These are phyloP conservation scores for Diaporthe helianthi DNA, from an alignment of 2,329 filamentous ascomycete species.

Conservation along the genomic window DNA sequence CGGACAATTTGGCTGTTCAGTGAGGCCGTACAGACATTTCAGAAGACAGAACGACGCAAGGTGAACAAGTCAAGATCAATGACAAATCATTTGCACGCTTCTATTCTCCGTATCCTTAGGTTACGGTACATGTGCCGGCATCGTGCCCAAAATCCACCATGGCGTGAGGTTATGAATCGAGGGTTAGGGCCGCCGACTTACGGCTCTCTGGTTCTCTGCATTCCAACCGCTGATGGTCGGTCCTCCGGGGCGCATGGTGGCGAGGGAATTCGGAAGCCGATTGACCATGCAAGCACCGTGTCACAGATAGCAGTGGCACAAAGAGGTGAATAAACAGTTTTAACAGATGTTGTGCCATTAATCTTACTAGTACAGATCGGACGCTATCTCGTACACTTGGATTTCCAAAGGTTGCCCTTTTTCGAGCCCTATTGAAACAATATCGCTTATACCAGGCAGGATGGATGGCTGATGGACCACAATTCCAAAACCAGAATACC, in stretches of 20 bases:
- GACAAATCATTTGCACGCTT: not conserved
- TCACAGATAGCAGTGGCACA: not conserved
- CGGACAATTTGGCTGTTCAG: not conserved
- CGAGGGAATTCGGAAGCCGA: not conserved
- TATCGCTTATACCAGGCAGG: conserved; percentile 16
- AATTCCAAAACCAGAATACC: not conserved
- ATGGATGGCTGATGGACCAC: not conserved
- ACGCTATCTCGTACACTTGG: conserved; percentile 16
- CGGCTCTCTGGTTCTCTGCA: not conserved
- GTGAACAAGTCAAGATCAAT: not conserved
- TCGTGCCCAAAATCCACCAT: not conserved
- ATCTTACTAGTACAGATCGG: conserved; percentile 15
- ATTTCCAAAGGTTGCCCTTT: not conserved
- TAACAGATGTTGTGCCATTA: conserved; percentile 19
- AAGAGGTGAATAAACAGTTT: not conserved
- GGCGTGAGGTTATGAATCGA: not conserved
- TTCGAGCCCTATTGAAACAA: not conserved
- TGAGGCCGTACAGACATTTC: not conserved
- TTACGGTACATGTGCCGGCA: not conserved
- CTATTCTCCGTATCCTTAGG: not conserved
- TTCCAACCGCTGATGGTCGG: not conserved
- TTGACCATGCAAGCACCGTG: too few species aligned
- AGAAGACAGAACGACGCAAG: not conserved
- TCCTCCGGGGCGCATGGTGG: not conserved
- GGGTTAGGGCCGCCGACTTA: conserved; percentile 1